Conservation (phyloP, 257 asterid species). For the Mitragyna speciosa region DNA sequence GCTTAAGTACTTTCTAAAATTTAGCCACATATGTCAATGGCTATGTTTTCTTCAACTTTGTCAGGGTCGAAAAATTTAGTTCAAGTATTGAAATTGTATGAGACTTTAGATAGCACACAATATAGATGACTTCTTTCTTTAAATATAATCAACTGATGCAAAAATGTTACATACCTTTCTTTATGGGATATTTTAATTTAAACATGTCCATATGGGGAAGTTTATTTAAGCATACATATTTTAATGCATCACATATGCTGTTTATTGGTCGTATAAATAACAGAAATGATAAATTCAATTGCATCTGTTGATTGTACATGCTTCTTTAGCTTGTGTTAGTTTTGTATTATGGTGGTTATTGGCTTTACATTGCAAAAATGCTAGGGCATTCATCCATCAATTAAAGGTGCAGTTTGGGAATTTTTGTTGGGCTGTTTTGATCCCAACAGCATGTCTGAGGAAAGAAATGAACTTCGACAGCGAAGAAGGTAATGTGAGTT, state of each 20-base stretch:
- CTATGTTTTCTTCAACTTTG: too few relatives aligned
- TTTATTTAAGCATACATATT: not conserved
- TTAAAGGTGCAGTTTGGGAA: constrained; percentile 95
- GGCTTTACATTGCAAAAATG: constrained; percentile 20
- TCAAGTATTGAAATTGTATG: too few relatives aligned
- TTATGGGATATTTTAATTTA: too few relatives aligned
- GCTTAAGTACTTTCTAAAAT: too few relatives aligned
- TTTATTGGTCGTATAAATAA: too few relatives aligned
- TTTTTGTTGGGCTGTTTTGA: constrained; percentile 93
- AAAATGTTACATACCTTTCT: too few relatives aligned
- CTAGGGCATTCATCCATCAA: constrained; percentile 92
- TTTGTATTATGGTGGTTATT: constrained; percentile 26
- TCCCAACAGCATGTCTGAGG: constrained; percentile 73
- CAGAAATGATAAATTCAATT: not conserved
- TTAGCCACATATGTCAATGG: too few relatives aligned
- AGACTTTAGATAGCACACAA: too few relatives aligned
- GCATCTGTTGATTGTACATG: not conserved
- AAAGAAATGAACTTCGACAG: constrained; percentile 63
- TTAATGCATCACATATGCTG: not conserved
- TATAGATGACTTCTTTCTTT: too few relatives aligned
- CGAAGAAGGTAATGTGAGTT: constrained; percentile 59
- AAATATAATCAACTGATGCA: too few relatives aligned
- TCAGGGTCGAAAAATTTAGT: too few relatives aligned
- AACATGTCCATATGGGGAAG: not conserved
- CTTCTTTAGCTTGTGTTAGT: constrained; percentile 13